These are phyloP conservation scores for Aspergillus ochraceus DNA, from an alignment of 2,329 filamentous ascomycete genomes.

Conservation along the genomic window DNA sequence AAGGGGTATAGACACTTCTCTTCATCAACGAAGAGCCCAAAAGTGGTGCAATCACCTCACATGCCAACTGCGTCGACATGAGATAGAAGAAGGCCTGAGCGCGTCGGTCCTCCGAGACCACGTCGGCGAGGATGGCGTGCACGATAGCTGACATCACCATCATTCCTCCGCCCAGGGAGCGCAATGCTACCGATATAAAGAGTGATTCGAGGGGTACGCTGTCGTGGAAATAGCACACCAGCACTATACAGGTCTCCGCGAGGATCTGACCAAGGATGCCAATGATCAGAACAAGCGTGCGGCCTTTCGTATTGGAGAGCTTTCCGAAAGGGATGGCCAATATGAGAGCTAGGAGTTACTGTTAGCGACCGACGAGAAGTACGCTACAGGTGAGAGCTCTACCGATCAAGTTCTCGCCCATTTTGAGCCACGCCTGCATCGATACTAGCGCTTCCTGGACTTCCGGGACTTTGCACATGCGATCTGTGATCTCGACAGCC, in stretches of 20 bases:
- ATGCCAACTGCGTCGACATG: background rate
- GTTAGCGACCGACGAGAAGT: background rate
- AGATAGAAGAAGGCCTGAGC: background rate
- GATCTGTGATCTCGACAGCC: background rate
- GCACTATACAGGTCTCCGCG: background rate
- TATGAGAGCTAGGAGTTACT: background rate
- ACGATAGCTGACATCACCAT: constrained; percentile 1
- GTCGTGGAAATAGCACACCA: background rate
- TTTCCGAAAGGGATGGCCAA: background rate
- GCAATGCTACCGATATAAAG: background rate
- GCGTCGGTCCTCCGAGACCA: background rate
- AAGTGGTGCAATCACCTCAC: background rate
- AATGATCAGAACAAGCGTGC: background rate
- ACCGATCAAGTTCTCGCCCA: background rate
- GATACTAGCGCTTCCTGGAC: background rate
- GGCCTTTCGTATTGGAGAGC: background rate
- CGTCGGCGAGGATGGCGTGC: background rate
- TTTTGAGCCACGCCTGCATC: background rate
- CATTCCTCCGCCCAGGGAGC: background rate
- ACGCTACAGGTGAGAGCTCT: background rate
- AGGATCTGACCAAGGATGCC: background rate
- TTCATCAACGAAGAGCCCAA: background rate
- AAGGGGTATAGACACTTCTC: background rate
- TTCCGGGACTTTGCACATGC: background rate
- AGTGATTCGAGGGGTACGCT: background rate